These are phyloP conservation scores for Fusarium pininemorale DNA, from an alignment of 2,329 filamentous ascomycete species.

Conservation along the genomic window DNA sequence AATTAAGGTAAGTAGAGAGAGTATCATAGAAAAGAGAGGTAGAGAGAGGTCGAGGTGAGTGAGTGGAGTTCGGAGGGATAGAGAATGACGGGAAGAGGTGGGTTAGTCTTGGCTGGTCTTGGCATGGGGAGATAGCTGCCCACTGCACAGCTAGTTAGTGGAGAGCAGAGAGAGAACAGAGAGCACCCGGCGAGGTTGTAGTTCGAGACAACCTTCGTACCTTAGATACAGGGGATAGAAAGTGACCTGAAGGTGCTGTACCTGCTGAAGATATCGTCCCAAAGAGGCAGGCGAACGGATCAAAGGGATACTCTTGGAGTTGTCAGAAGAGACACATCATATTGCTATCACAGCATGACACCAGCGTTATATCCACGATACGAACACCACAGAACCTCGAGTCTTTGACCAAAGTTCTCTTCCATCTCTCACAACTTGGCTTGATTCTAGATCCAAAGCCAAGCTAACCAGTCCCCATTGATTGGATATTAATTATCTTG, in stretches of 20 bases:
- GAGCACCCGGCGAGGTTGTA: slow-evolving; percentile 12
- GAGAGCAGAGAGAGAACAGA: background rate
- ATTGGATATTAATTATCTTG: slow-evolving; percentile 18
- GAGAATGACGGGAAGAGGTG: slow-evolving; percentile 25
- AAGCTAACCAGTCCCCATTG: background rate
- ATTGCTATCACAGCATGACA: background rate
- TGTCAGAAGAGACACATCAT: slow-evolving; percentile 12
- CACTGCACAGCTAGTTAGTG: background rate
- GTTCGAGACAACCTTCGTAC: slow-evolving; percentile 9
- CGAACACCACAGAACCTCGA: background rate
- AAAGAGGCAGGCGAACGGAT: slow-evolving; percentile 22
- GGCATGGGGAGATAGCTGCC: slow-evolving; percentile 20
- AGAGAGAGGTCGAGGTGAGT: background rate
- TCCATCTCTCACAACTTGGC: slow-evolving; percentile 4
- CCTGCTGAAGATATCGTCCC: slow-evolving; percentile 9
- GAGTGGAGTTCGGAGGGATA: slow-evolving; percentile 5
- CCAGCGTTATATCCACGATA: slow-evolving; percentile 6
- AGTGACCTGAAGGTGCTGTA: slow-evolving; percentile 15
- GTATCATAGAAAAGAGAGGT: slow-evolving; percentile 13
- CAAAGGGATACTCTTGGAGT: background rate
- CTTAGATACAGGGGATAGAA: slow-evolving; percentile 3
- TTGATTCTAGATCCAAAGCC: slow-evolving; percentile 14
- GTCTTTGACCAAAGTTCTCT: slow-evolving; percentile 6
- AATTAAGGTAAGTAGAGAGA: slow-evolving; percentile 18
- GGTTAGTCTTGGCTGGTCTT: slow-evolving; percentile 3